A percentile compares a stretch with the other conserved stretches of the same genome.
Conservation (phyloP, 441 rosid genomes). For the Syzygium malaccense region DNA sequence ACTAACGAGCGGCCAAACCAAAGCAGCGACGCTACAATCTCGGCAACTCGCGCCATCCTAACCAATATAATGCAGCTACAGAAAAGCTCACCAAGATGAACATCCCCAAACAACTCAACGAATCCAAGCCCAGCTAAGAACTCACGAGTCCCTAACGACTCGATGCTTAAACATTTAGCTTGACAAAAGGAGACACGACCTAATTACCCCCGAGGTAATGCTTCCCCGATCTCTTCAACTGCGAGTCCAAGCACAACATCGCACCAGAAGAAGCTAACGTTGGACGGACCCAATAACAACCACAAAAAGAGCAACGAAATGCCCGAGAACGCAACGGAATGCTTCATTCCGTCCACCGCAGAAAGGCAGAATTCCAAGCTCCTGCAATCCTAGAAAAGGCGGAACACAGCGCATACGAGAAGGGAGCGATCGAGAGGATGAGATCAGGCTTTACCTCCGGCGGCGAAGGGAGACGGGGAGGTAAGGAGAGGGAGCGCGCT, state of each 20-base stretch:
- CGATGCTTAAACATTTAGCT: neutral
- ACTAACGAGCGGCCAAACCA: neutral
- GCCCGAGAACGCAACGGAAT: neutral
- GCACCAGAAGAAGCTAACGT: neutral
- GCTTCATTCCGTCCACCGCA: neutral
- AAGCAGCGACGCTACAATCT: neutral
- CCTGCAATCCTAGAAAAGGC: neutral
- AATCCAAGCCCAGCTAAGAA: neutral
- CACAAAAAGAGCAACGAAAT: neutral
- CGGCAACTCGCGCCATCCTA: neutral
- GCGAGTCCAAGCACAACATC: neutral
- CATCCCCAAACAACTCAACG: neutral
- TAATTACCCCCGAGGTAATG: neutral
- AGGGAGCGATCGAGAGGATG: neutral
- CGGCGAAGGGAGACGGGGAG: neutral
- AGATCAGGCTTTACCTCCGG: neutral
- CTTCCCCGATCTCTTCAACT: neutral
- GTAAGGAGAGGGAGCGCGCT: neutral
- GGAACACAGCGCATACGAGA: neutral
- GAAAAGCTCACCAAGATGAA: neutral
- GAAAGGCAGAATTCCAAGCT: neutral
- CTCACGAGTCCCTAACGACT: neutral
- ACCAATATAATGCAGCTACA: neutral
- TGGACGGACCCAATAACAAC: neutral
- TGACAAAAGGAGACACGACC: neutral